Conservation (phyloP, 2,329 filamentous ascomycete genomes). For the Penicillium sp. region DNA sequence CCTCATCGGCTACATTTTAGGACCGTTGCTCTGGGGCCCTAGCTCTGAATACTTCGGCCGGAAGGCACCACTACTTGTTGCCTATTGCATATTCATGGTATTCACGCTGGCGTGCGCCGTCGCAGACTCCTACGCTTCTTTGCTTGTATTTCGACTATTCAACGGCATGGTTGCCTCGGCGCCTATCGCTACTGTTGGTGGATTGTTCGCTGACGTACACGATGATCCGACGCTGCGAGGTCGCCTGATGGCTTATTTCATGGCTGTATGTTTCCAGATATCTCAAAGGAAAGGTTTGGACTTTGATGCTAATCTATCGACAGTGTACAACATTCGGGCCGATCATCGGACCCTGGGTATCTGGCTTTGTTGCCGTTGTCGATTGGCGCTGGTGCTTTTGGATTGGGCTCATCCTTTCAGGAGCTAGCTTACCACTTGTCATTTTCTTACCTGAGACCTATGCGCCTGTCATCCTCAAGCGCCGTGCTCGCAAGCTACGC, state of each 20-base stretch:
- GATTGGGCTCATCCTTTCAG: conserved; percentile 66
- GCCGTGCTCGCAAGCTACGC: conserved; percentile 56
- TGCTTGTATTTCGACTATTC: conserved; percentile 47
- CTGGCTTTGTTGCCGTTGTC: conserved; percentile 44
- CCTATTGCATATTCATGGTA: conserved; percentile 47
- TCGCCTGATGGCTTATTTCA: conserved; percentile 42
- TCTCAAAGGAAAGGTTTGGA: background rate
- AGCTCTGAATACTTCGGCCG: conserved; percentile 45
- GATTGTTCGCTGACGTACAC: conserved; percentile 49
- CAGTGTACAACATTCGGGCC: conserved; percentile 43
- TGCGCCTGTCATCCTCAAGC: conserved; percentile 56
- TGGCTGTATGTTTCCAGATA: conserved; percentile 33
- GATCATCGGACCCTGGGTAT: conserved; percentile 44
- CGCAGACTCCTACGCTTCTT: conserved; percentile 40
- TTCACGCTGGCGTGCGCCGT: conserved; percentile 47
- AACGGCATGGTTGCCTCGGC: conserved; percentile 45
- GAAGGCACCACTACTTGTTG: conserved; percentile 45
- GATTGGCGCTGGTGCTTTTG: conserved; percentile 51
- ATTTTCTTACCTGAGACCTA: conserved; percentile 63
- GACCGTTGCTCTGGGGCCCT: conserved; percentile 45
- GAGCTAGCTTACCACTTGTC: conserved; percentile 49
- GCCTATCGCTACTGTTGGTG: conserved; percentile 45
- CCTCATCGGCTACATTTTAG: conserved; percentile 42
- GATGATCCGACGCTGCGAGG: conserved; percentile 45
- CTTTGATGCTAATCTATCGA: conserved; percentile 6